Percentiles rank a stretch among this genome's conserved stretches.
phyloP scores from a whole-genome alignment of 768 basidiomycete species.

The Auricularia sp. region DNA sequence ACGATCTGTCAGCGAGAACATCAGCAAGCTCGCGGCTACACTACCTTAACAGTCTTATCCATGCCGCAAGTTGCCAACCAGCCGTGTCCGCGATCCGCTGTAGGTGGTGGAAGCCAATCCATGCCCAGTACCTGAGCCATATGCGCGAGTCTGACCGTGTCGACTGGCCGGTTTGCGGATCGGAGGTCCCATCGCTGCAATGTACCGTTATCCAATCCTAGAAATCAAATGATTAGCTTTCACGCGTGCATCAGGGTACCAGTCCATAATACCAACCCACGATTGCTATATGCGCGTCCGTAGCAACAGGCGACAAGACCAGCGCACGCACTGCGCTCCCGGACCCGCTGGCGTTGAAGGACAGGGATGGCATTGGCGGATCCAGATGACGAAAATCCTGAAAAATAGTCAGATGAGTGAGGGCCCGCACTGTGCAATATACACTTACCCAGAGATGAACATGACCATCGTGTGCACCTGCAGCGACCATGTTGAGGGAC shows the following conservation, averaged over 20 bases:
- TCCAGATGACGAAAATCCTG: not conserved
- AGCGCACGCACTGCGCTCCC: conserved; percentile 51
- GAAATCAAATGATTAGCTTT: not conserved
- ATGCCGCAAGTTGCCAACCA: conserved; percentile 77
- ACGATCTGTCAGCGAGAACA: not conserved
- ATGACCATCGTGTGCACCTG: conserved; percentile 72
- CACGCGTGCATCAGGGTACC: not conserved
- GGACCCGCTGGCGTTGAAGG: not conserved
- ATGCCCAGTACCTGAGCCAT: conserved; percentile 58
- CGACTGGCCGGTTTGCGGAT: conserved; percentile 53
- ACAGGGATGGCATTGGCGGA: not conserved
- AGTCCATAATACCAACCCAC: conserved; percentile 37
- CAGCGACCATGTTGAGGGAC: conserved; percentile 62
- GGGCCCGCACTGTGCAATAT: not conserved
- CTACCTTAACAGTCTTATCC: conserved; percentile 68
- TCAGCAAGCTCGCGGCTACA: not conserved
- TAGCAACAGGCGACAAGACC: conserved; percentile 56
- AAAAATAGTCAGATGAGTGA: not conserved
- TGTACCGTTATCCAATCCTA: conserved; percentile 49
- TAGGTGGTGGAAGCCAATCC: conserved; percentile 48
- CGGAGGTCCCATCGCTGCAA: conserved; percentile 62
- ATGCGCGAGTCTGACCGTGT: conserved; percentile 66
- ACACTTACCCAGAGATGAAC: conserved; percentile 65
- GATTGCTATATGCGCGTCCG: conserved; percentile 57
- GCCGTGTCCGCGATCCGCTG: conserved; percentile 27